These are phyloP conservation scores for Collybia sp. DNA, from an alignment of 768 basidiomycete genomes.

Conservation along the genomic window DNA sequence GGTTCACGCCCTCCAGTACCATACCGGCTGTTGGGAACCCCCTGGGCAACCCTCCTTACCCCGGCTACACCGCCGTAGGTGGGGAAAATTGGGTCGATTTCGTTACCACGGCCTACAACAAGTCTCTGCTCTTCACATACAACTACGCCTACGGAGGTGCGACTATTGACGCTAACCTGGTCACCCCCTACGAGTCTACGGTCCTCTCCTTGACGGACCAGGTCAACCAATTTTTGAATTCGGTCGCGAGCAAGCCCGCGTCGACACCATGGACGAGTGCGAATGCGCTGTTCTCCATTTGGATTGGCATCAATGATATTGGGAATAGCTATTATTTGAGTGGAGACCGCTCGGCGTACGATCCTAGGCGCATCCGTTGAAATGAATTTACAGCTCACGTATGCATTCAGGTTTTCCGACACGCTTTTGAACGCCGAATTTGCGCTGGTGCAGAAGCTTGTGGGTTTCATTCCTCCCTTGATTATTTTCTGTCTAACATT, in stretches of 20 bases:
- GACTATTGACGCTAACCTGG: constrained; percentile 55
- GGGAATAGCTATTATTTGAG: constrained; percentile 45
- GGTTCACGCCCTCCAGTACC: constrained; percentile 35
- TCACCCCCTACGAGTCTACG: constrained; percentile 45
- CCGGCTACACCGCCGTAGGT: constrained; percentile 48
- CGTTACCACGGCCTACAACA: constrained; percentile 47
- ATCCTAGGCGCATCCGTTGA: neutral
- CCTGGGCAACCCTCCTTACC: constrained; percentile 50
- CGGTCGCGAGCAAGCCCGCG: constrained; percentile 42
- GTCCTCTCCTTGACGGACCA: constrained; percentile 57
- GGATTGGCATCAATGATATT: constrained; percentile 71
- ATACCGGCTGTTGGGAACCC: constrained; percentile 42
- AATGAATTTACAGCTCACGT: neutral
- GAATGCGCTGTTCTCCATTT: constrained; percentile 61
- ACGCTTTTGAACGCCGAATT: constrained; percentile 46
- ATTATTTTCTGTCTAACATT: neutral
- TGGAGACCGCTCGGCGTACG: constrained; percentile 44
- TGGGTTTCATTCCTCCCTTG: constrained; percentile 17
- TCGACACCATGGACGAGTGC: constrained; percentile 50
- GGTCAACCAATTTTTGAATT: constrained; percentile 50
- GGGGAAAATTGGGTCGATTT: constrained; percentile 61
- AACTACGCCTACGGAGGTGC: constrained; percentile 67
- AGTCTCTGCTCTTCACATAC: constrained; percentile 50
- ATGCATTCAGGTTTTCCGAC: constrained; percentile 40
- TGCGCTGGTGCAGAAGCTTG: constrained; percentile 42